Base-by-base conservation (phyloP, 2,329 filamentous ascomycete genomes). In the Lojkania enalia region DNA sequence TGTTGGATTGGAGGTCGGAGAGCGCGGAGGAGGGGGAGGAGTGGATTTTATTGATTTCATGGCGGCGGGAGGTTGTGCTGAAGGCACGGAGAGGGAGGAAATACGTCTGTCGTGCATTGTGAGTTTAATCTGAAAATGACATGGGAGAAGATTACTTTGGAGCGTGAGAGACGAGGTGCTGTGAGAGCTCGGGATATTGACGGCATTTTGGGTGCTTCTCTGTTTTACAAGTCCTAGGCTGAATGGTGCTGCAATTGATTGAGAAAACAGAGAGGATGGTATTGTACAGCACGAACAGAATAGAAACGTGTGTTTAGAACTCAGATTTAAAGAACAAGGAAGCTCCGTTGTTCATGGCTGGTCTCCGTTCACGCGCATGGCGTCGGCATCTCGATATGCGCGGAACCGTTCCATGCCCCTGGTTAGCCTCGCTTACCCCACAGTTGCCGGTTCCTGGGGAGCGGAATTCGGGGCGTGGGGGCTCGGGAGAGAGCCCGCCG, bases 1-100 rank as follows among this genome's bases (percentile, higher is more conserved):
- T 84, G 42, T 87, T 82, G 57, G 86, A 85, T 63, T 84, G 75
- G 44, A 91, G 73, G 61, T 89, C 87, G 2, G 81, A 79, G 30
- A 90, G 80, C 4, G 87, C 87, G 31, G 81, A 81, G 51, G 86
- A 84, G 14, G 86, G 85, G 3, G 75, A 80, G 5, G 65, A 52
- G 39, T 64, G 62, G 37, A 71, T 57, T 45, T 71, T 71, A 59
- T 71, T 71, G 59, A 71, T 71, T 52, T 69, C 69, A 69, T 70
- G 58, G 54, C 67, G 67, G 47, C 63, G 63, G 41, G 60, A 52
- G 12, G 67, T 70, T 12, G 65, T 65, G 5, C 65, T 67, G 54
- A 71, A 71, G 44, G 48, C 54, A 44, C 68, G 67, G 30, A 64
- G 59, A 38, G 68, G 51, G 35, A 64, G 66, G 16, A 67, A 42